Evolutionary conservation across 2,329 filamentous ascomycete species (phyloP).

Genomic region (Xylariaceae sp.): DNA sequence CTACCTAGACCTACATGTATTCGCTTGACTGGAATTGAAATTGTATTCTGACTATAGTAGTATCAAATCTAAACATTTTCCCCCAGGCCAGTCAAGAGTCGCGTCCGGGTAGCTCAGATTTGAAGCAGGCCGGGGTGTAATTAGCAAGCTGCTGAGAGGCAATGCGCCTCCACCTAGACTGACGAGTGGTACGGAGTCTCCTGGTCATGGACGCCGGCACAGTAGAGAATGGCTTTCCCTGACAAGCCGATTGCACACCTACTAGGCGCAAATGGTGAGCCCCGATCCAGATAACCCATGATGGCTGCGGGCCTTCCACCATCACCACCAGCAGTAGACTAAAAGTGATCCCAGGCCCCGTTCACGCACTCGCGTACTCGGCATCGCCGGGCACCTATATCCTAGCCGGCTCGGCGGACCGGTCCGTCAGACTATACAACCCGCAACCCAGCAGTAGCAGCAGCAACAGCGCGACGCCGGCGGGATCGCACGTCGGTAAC

Average conservation of each 20-base stretch:
- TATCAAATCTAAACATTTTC: too few relatives aligned
- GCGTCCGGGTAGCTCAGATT: background rate
- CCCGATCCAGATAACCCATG: background rate
- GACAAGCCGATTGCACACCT: conserved; percentile 56
- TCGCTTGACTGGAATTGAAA: too few relatives aligned
- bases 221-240: conserved; percentile 43
- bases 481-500: conserved; percentile 40
- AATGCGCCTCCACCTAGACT: background rate
- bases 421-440: conserved; percentile 85
- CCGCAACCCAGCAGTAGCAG: conserved; percentile 60
- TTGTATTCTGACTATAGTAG: too few relatives aligned
- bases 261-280: conserved; percentile 60
- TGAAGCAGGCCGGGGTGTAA: background rate
- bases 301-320: background rate
- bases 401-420: conserved; percentile 84
- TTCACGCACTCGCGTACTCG: conserved; percentile 75
- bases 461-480: too few relatives aligned
- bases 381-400: conserved; percentile 74
- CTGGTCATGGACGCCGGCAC: conserved; percentile 30
- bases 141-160: background rate
- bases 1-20: too few relatives aligned
- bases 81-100: background rate
- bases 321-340: conserved; percentile 2
- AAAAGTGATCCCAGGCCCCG: conserved; percentile 57
- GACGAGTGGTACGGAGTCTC: conserved; percentile 8